phyloP scores from a whole-genome alignment of 306 rosid genomes.

The Cucumis hystrix region DNA sequence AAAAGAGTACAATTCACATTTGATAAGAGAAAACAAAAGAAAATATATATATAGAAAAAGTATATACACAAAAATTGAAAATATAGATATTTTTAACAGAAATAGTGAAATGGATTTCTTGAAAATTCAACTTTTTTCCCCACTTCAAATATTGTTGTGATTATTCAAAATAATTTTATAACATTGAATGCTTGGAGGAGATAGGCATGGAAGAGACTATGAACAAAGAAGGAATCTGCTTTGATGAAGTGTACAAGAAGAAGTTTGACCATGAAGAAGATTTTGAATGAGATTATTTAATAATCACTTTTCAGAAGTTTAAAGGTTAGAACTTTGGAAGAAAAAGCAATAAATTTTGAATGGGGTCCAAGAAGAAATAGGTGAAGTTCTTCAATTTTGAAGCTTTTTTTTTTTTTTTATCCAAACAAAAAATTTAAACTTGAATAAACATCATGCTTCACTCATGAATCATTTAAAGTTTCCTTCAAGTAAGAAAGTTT shows the following conservation, averaged over 20 bases:
- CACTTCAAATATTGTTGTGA: background rate
- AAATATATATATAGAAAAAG: background rate
- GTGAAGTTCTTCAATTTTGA: background rate
- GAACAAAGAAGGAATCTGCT: background rate
- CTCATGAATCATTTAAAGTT: constrained; percentile 1
- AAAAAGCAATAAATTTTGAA: background rate
- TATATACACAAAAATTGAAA: background rate
- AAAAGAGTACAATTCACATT: background rate
- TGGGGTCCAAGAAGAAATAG: background rate
- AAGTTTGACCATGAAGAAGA: background rate
- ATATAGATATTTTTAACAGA: background rate
- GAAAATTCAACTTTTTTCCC: background rate
- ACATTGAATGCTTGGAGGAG: background rate
- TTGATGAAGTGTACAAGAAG: background rate
- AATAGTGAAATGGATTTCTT: background rate
- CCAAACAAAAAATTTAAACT: background rate
- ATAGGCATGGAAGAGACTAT: background rate
- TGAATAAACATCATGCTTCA: background rate
- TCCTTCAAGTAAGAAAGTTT: background rate
- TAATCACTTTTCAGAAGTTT: background rate
- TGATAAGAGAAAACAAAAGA: background rate
- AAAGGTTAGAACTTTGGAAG: background rate
- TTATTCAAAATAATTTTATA: background rate
- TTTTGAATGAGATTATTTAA: background rate
- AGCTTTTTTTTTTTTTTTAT: background rate